Evolutionary conservation across 495 filamentous ascomycete genomes (phyloP).

Genomic region (Hypoxylon fuscum): DNA sequence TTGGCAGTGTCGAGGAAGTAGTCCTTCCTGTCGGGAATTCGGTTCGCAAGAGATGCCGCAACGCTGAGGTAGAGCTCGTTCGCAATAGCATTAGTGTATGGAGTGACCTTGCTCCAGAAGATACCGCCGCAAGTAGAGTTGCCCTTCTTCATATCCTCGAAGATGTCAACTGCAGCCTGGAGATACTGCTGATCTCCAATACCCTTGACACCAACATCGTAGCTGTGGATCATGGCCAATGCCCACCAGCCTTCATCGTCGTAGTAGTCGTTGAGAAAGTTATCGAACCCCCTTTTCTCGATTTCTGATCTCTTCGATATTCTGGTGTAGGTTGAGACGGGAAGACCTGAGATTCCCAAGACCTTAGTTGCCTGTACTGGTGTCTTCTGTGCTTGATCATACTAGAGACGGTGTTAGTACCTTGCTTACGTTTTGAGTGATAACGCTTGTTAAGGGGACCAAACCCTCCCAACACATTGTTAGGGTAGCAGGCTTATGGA

Average conservation of each 20-base stretch:
- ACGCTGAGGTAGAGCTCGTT: constrained; percentile 79
- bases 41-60: constrained; percentile 77
- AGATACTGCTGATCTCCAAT: constrained; percentile 65
- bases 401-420: constrained; percentile 23
- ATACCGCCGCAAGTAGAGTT: constrained; percentile 69
- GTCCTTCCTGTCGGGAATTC: constrained; percentile 56
- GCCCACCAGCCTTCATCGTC: constrained; percentile 82
- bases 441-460: too few relatives aligned
- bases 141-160: constrained; percentile 67
- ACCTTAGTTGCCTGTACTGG: constrained; percentile 44
- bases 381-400: constrained; percentile 50
- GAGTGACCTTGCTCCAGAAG: constrained; percentile 70
- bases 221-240: constrained; percentile 69
- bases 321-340: constrained; percentile 45
- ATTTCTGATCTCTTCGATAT: constrained; percentile 28
- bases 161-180: constrained; percentile 65
- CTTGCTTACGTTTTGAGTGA: background rate
- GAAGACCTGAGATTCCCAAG: constrained; percentile 40
- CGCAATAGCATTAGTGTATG: constrained; percentile 74
- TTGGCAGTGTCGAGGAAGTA: constrained; percentile 67
- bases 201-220: constrained; percentile 59
- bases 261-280: constrained; percentile 71
- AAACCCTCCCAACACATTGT: background rate
- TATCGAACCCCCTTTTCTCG: constrained; percentile 47
- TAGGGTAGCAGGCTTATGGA: background rate